Percentiles rank a stretch among this genome's conserved stretches.
Evolutionary conservation across 139 green algal species (phyloP).

Genomic region (Chlamydomonas sphaeroides): DNA sequence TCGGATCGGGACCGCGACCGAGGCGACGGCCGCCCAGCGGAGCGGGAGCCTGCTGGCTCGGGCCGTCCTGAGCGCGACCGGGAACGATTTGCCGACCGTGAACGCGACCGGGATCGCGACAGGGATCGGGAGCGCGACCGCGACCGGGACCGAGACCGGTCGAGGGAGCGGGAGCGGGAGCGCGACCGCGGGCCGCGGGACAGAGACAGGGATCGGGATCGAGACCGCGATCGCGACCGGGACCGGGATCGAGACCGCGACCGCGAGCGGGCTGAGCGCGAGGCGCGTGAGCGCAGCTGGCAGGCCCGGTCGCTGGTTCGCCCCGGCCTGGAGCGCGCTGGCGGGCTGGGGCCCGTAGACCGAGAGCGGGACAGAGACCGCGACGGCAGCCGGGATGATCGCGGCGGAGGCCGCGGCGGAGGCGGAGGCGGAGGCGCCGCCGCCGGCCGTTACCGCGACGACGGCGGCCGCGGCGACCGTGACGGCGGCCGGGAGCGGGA

Average conservation of each 20-base stretch:
- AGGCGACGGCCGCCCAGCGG: not conserved
- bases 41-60: too few relatives aligned
- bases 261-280: constrained; percentile 1
- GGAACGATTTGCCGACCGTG: not conserved
- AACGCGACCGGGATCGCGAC: not conserved
- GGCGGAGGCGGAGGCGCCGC: not conserved
- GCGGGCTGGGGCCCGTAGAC: not conserved
- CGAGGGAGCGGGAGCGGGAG: not conserved
- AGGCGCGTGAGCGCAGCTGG: constrained; percentile 41
- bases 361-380: not conserved
- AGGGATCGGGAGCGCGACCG: not conserved
- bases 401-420: not conserved
- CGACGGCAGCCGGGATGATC: not conserved
- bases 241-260: not conserved
- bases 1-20: not conserved
- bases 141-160: not conserved
- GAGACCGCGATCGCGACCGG: not conserved
- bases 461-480: not conserved
- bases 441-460: not conserved
- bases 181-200: not conserved
- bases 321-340: constrained; percentile 6
- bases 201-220: not conserved
- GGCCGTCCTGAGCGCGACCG: too few relatives aligned
- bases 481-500: constrained; percentile 1
- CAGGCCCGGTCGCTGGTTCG: constrained; percentile 10